These are phyloP conservation scores for Coniferiporia sulphurascens DNA, from an alignment of 1,284 basidiomycete genomes.

Conservation along the genomic window DNA sequence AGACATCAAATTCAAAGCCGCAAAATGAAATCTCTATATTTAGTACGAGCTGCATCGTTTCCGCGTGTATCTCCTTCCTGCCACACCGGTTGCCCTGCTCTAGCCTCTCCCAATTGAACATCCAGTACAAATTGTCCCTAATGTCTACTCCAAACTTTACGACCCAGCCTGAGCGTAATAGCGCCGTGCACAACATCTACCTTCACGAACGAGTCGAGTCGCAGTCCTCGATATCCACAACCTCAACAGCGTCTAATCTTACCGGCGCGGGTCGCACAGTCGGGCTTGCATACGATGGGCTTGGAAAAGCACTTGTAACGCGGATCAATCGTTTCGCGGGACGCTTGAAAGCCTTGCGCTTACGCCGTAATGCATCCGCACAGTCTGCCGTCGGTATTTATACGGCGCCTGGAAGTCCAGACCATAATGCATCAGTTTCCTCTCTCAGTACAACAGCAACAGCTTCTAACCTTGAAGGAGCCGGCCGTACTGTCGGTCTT, in stretches of 20 bases:
- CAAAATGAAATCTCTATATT: too few relatives aligned
- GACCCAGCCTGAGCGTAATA: too few relatives aligned
- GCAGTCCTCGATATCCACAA: not conserved
- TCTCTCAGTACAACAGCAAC: slow-evolving; percentile 1
- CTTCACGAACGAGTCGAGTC: not conserved
- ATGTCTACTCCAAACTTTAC: not conserved
- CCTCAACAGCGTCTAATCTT: not conserved
- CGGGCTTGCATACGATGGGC: not conserved
- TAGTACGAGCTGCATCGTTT: too few relatives aligned
- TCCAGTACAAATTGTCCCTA: too few relatives aligned
- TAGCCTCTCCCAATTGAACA: too few relatives aligned
- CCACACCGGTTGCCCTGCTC: too few relatives aligned
- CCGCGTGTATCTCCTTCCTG: too few relatives aligned
- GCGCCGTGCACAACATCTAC: not conserved
- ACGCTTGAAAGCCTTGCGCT: not conserved
- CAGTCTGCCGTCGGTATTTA: not conserved
- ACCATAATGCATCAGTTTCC: not conserved
- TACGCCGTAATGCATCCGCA: not conserved
- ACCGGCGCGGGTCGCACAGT: not conserved
- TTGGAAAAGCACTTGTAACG: not conserved
- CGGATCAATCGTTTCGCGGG: not conserved
- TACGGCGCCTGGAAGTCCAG: not conserved
- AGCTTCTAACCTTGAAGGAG: not conserved
- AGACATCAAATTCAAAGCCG: too few relatives aligned
- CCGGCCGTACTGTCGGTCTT: not conserved